Percentiles rank a stretch among this genome's conserved stretches.
phyloP scores from a whole-genome alignment of 1,284 basidiomycete species.

The Boletus holoroseus region DNA sequence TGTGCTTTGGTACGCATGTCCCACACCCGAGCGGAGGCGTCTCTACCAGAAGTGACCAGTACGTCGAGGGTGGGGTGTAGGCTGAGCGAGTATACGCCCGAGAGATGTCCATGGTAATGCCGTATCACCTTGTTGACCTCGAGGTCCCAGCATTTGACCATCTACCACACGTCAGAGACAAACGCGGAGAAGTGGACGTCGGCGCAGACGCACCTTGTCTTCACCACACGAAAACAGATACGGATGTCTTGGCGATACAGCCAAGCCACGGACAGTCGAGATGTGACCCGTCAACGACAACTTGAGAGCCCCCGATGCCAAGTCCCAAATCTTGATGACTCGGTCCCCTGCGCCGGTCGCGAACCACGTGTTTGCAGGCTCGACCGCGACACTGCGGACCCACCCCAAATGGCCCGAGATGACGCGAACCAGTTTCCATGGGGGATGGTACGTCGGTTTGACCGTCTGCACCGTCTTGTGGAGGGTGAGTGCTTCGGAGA shows the following conservation, averaged over 20 bases:
- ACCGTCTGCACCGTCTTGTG: conserved; percentile 89
- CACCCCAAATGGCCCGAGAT: conserved; percentile 98
- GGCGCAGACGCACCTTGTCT: conserved; percentile 69
- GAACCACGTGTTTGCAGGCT: conserved; percentile 98
- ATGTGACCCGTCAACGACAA: conserved; percentile 96
- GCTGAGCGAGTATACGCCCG: conserved; percentile 87
- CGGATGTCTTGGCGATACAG: conserved; percentile 88
- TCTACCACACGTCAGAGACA: conserved; percentile 42
- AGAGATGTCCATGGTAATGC: conserved; percentile 96
- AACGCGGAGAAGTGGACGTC: not conserved
- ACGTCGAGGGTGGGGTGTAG: conserved; percentile 96
- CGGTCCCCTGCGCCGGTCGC: conserved; percentile 96
- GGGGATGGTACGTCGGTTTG: conserved; percentile 92
- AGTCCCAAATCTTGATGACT: conserved; percentile 99
- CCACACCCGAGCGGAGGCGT: conserved; percentile 96
- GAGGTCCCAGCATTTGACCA: conserved; percentile 99
- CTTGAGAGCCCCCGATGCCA: conserved; percentile 94
- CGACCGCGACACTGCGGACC: conserved; percentile 95
- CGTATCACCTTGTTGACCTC: conserved; percentile 99
- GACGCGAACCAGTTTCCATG: conserved; percentile 94
- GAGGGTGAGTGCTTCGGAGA: conserved; percentile 81
- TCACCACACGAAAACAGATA: conserved; percentile 97
- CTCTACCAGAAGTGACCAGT: conserved; percentile 90
- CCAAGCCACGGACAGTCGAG: conserved; percentile 91
- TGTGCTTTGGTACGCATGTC: conserved; percentile 98